These are phyloP conservation scores for Obba rivulosa DNA, from an alignment of 768 basidiomycete species.

Conservation along the genomic window DNA sequence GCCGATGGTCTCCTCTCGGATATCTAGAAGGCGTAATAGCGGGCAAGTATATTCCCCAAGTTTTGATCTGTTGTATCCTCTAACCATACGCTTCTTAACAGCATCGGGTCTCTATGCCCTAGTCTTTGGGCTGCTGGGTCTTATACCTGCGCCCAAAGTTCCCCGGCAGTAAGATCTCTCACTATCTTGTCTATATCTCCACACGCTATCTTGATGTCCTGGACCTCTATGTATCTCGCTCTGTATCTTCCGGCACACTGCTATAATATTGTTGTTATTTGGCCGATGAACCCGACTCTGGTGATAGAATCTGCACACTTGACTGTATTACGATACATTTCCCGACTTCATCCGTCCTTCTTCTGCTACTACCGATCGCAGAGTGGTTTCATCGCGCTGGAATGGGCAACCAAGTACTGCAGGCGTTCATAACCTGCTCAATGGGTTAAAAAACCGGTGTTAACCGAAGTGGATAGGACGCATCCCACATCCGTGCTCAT, in stretches of 20 bases:
- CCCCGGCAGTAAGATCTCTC: constrained; percentile 30
- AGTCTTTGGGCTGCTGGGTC: constrained; percentile 67
- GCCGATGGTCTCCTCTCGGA: constrained; percentile 63
- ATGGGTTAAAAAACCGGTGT: no score
- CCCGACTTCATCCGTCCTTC: not conserved
- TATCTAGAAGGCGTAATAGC: constrained; percentile 59
- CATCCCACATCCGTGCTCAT: no score
- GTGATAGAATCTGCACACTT: not conserved
- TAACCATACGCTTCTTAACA: constrained; percentile 19
- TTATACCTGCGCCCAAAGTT: constrained; percentile 60
- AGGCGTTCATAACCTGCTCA: no score
- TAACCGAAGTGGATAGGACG: no score
- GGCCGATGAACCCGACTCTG: no score
- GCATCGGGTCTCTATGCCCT: constrained; percentile 68
- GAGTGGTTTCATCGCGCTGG: no score
- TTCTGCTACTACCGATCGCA: no score
- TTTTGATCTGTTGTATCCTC: not conserved
- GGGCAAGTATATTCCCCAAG: constrained; percentile 34
- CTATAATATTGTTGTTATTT: no score
- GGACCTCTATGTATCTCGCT: no score
- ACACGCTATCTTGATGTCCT: no score
- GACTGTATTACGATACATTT: not conserved
- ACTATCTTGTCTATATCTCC: not conserved
- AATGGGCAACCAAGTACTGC: no score
- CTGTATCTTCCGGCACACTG: no score